Evolutionary conservation across 1,284 basidiomycete species (phyloP).

Genomic region (Cryptococcus sp.): DNA sequence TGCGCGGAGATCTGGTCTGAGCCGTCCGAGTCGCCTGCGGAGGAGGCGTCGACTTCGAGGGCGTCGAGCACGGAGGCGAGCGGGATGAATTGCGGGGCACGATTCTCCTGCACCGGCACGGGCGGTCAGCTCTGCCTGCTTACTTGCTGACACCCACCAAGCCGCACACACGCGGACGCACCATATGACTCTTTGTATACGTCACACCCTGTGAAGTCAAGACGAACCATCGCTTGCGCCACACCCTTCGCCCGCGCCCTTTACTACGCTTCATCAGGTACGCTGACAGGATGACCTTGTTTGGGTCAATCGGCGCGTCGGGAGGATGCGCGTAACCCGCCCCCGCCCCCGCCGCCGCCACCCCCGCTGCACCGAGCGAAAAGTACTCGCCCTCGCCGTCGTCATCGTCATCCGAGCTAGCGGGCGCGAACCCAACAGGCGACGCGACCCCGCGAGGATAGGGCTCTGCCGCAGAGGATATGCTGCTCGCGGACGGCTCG

Average conservation of each 20-base stretch:
- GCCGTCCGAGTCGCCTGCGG: constrained; percentile 27
- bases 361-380: background rate
- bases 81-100: constrained; percentile 79
- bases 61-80: constrained; percentile 86
- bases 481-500: constrained; percentile 11
- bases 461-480: constrained; percentile 9
- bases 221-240: constrained; percentile 93
- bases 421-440: background rate
- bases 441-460: constrained; percentile 4
- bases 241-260: constrained; percentile 84
- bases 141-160: background rate
- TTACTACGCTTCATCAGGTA: constrained; percentile 88
- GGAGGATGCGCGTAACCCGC: constrained; percentile 2
- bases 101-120: constrained; percentile 71
- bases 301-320: constrained; percentile 52
- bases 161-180: constrained; percentile 42
- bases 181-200: constrained; percentile 87
- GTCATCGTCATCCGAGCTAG: constrained; percentile 19
- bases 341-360: background rate
- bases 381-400: constrained; percentile 8
- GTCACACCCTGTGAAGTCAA: constrained; percentile 74
- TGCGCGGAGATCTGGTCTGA: constrained; percentile 24
- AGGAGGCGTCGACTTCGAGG: constrained; percentile 62
- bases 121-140: constrained; percentile 10
- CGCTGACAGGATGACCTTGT: constrained; percentile 75